Evolutionary conservation across 306 rosid species (phyloP), one percentile per base, ranked within the genome.

Genomic region (Cucumis melo): DNA sequence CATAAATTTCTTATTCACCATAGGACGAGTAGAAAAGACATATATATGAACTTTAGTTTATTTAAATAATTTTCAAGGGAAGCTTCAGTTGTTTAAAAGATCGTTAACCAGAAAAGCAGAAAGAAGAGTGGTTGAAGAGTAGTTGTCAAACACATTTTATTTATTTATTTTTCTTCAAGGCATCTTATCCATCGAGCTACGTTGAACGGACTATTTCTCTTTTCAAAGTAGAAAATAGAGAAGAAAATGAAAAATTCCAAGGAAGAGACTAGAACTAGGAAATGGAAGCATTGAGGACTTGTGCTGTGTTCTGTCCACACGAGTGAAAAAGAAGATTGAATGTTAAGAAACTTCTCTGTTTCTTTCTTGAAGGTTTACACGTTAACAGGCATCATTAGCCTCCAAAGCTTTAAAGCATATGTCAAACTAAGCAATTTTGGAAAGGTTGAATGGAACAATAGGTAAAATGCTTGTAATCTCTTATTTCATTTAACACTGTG

Each of bases 361-460:
- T 80, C 63, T 7, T 81, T 84, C 83, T 85, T 84, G 91, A 87
- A 91, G 98, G 93, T 85, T 70, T 91, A 93, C 83, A 84, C 78
- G 78, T 82, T 85, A 83, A 87, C 93, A 1, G 89, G 87, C 73
- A 44, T 75, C 62, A 51, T 87, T 48, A 91, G 98, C 88, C 73
- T 79, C 74, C 79, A 63, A 21, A 79, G 83, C 74, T 76, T 93
- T 66, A 51, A 38, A 66, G 82, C 84, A 74, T 93, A 89, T 82
- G 73, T 81, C 61, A 87, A 85, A 78, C 79, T 91, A 81, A 87
- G 78, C 78, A 62, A 44, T 60, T 83, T 86, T 58, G 76, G 82
- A 73, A 89, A 86, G 84, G 87, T 84, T 78, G 98, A 93, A 84
- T 93, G 98, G 98, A 93, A 91, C 61, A 88, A 91, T 83, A 79